A percentile compares a stretch with the other conserved stretches of the same genome.
These are phyloP conservation scores for Aciculoconidium aculeatum DNA, from an alignment of 805 yeast genomes.

Conservation along the genomic window DNA sequence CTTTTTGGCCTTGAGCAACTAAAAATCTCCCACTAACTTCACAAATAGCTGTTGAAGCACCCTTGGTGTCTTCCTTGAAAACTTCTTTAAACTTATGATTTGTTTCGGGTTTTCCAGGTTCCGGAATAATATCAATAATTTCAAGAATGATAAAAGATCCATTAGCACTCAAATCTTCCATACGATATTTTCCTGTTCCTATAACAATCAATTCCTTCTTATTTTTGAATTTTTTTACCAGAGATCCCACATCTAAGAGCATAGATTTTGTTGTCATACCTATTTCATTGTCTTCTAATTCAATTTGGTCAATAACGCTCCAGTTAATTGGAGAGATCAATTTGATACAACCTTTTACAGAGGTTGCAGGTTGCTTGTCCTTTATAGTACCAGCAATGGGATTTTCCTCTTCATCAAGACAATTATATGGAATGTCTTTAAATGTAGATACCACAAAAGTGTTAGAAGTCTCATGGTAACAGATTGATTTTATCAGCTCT, in stretches of 20 bases:
- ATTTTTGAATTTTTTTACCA: slow-evolving; percentile 37
- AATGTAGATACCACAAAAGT: slow-evolving; percentile 60
- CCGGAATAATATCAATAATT: slow-evolving; percentile 79
- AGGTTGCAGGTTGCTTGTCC: slow-evolving; percentile 48
- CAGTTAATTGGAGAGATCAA: slow-evolving; percentile 71
- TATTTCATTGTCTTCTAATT: slow-evolving; percentile 62
- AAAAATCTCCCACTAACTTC: slow-evolving; percentile 81
- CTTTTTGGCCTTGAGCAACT: slow-evolving; percentile 81
- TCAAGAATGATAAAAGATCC: slow-evolving; percentile 76
- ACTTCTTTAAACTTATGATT: slow-evolving; percentile 71
- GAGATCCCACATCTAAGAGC: slow-evolving; percentile 40
- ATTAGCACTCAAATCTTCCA: slow-evolving; percentile 74
- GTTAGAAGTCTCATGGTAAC: slow-evolving; percentile 63
- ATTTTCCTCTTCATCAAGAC: slow-evolving; percentile 70
- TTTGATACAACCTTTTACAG: slow-evolving; percentile 56
- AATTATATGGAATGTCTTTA: slow-evolving; percentile 51
- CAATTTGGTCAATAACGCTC: slow-evolving; percentile 67
- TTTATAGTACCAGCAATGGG: slow-evolving; percentile 51
- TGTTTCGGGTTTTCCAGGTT: slow-evolving; percentile 80
- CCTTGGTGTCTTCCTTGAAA: slow-evolving; percentile 68
- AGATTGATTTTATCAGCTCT: slow-evolving; percentile 56
- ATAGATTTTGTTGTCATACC: slow-evolving; percentile 52
- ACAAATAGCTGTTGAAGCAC: slow-evolving; percentile 74
- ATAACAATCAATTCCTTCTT: slow-evolving; percentile 64
- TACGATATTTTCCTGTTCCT: slow-evolving; percentile 72